phyloP scores from a whole-genome alignment of 140 eudicot species.

The Anethum foeniculum region DNA sequence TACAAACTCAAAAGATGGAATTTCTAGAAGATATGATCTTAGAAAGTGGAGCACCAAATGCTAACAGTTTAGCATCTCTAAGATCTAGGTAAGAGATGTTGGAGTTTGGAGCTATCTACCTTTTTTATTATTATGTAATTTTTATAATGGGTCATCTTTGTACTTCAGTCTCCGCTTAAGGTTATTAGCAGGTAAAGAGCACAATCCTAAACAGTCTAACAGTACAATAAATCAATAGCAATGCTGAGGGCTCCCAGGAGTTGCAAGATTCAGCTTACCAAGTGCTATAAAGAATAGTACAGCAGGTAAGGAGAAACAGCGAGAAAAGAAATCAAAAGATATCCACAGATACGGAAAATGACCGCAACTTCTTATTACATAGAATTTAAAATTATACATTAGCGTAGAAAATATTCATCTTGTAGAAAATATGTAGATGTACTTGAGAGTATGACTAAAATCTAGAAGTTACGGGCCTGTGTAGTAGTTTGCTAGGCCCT shows the following conservation, averaged over 20 bases:
- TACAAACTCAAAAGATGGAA: not conserved
- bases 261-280: too few species aligned
- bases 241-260: not conserved
- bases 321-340: not conserved
- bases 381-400: not conserved
- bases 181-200: not conserved
- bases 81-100: not conserved
- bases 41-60: not conserved
- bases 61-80: conserved; percentile 1
- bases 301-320: not conserved
- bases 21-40: not conserved
- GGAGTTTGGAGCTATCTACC: not conserved
- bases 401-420: not conserved
- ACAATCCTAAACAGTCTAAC: not conserved
- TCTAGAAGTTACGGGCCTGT: not conserved
- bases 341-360: not conserved
- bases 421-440: not conserved
- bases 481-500: not conserved
- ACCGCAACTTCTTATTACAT: not conserved
- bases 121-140: not conserved
- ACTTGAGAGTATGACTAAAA: not conserved
- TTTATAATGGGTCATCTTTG: not conserved
- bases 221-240: not conserved
- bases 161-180: not conserved
- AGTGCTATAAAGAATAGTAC: not conserved